Evolutionary conservation across 1,139 yeast genomes (phyloP).

Genomic region (Williopsis jadinii): DNA sequence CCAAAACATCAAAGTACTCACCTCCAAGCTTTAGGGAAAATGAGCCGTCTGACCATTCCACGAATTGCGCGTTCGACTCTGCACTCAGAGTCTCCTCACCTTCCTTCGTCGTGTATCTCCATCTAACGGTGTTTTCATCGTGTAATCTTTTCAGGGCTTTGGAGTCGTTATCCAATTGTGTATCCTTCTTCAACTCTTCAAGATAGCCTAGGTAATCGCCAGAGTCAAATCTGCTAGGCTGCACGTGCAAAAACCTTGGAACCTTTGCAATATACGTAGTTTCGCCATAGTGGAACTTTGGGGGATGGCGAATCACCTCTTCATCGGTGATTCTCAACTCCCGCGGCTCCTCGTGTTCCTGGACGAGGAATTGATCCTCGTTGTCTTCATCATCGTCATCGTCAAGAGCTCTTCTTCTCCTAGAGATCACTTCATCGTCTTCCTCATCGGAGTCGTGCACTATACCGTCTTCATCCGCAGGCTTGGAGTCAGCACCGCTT

Average conservation of each 20-base stretch:
- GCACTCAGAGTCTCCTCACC: constrained; percentile 59
- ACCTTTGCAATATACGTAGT: constrained; percentile 55
- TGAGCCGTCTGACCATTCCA: constrained; percentile 93
- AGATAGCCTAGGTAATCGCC: constrained; percentile 33
- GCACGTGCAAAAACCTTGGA: constrained; percentile 78
- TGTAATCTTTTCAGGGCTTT: constrained; percentile 45
- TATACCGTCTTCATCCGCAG: constrained; percentile 15
- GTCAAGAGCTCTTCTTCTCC: neutral
- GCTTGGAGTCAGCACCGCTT: constrained; percentile 20
- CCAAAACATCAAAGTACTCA: constrained; percentile 76
- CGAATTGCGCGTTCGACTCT: constrained; percentile 83
- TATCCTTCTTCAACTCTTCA: constrained; percentile 6
- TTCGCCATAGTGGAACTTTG: constrained; percentile 30
- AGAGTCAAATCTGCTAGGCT: constrained; percentile 85
- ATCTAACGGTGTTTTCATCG: constrained; percentile 57
- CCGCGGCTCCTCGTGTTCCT: constrained; percentile 32
- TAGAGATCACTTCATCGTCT: constrained; percentile 10
- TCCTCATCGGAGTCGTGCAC: constrained; percentile 20
- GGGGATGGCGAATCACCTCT: constrained; percentile 69
- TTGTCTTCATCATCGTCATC: constrained; percentile 7
- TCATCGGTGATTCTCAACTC: constrained; percentile 48
- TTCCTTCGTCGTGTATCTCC: constrained; percentile 25
- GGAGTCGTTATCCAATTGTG: constrained; percentile 39
- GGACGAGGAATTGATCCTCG: constrained; percentile 27
- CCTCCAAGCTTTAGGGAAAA: constrained; percentile 78